Base-by-base conservation (phyloP, 345 rosid species). In the Melaleuca quinquenervia region DNA sequence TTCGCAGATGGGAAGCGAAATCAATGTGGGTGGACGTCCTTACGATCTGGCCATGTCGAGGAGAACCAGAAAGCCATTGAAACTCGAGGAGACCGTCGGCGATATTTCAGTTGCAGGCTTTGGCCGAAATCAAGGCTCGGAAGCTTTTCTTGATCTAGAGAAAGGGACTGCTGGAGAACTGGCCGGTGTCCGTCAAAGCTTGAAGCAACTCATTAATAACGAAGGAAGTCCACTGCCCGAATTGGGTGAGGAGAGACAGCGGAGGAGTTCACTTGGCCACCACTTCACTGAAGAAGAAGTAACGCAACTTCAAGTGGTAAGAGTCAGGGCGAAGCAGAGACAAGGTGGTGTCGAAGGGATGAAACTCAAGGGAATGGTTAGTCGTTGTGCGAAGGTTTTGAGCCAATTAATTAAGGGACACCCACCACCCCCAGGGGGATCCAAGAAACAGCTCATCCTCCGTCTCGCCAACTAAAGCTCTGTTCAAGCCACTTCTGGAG, bases 1-100 rank as follows among this genome's bases (percentile, higher is more conserved):
- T 82, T 86, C 82, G 45, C 26, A 76, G 52, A 95, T 94, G 96
- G 93, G 89, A 82, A 92, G 88, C 52, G 89, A 90, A 85, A 70
- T 74, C 88, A 83, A 85, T 85, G 83, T 82, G 24, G 85, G 88
- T 14, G 92, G 91, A 86, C 93, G 83, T 54, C 90, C 83, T 64
- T 92, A 88, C 51, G 98, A 95, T 88, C 91, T 94, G 84, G 89
- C 88, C 87, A 91, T 92, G 96, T 95, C 96, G 9, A 94, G 85
- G 89, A 92, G 98, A 91, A 95, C 98, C 84, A 92, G 96, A 86
- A 95, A 93, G 90, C 91, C 98, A 74, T 29, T 85, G 86, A 87
- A 76, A 44, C 49, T 84, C 10, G 48, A 70, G 24, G 78, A 64
- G 78, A 2, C 45, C 45, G 3, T 32, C 78, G 18, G 78, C 45